These are phyloP conservation scores for Gelatoporia subvermispora DNA, from an alignment of 768 basidiomycete species.

Conservation along the genomic window DNA sequence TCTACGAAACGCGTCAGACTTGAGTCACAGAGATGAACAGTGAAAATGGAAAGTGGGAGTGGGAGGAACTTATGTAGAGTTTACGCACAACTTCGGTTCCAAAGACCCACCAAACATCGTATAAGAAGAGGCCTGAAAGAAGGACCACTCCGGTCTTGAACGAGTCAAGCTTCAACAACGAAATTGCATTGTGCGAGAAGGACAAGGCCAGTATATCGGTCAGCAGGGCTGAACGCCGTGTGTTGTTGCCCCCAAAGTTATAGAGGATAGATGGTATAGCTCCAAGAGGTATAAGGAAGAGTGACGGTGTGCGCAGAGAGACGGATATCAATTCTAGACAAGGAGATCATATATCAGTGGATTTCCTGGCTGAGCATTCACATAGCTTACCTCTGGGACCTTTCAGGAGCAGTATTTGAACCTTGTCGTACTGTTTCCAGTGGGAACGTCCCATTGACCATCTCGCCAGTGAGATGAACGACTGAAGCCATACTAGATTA, in stretches of 20 bases:
- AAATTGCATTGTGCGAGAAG: slow-evolving; percentile 76
- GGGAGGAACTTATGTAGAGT: too few relatives aligned
- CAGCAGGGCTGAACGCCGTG: slow-evolving; percentile 61
- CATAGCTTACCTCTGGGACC: slow-evolving; percentile 37
- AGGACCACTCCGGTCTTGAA: slow-evolving; percentile 84
- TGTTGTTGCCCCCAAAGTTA: slow-evolving; percentile 32
- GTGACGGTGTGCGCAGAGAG: slow-evolving; percentile 54
- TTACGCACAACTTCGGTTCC: slow-evolving; percentile 73
- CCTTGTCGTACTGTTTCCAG: slow-evolving; percentile 55
- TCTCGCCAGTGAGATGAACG: slow-evolving; percentile 45
- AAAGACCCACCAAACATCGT: slow-evolving; percentile 96
- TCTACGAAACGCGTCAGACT: slow-evolving; percentile 38
- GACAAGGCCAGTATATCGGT: slow-evolving; percentile 73
- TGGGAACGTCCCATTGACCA: slow-evolving; percentile 42
- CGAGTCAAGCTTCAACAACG: slow-evolving; percentile 79
- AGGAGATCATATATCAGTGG: too few relatives aligned
- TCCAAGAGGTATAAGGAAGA: slow-evolving; percentile 54
- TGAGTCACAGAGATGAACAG: background rate
- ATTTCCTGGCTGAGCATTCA: slow-evolving; percentile 7
- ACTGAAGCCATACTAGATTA: slow-evolving; percentile 4
- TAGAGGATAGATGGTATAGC: slow-evolving; percentile 64
- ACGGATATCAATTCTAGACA: slow-evolving; percentile 31
- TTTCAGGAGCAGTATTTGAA: slow-evolving; percentile 40
- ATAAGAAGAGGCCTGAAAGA: slow-evolving; percentile 80
- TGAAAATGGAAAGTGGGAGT: background rate